These are phyloP conservation scores for Cyclotella atomus DNA, from an alignment of 108 stramenopile genomes.

Conservation along the genomic window DNA sequence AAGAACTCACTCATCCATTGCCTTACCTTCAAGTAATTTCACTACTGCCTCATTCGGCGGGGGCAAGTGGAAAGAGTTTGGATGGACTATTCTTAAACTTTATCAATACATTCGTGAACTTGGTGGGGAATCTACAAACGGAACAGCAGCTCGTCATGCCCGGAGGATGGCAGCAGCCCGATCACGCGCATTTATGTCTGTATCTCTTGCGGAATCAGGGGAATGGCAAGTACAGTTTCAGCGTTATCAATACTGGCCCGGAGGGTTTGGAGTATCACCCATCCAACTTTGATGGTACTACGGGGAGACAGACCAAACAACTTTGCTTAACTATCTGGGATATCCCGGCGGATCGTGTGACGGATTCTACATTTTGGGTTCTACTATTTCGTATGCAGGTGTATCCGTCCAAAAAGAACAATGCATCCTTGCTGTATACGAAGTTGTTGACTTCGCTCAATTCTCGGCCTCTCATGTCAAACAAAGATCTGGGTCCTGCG, in stretches of 20 bases:
- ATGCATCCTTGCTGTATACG: slow-evolving; percentile 84
- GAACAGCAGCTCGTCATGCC: slow-evolving; percentile 85
- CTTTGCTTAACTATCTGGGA: slow-evolving; percentile 88
- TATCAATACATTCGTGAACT: slow-evolving; percentile 85
- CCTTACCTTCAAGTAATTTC: too few species aligned
- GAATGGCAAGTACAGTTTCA: slow-evolving; percentile 78
- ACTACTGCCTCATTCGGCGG: slow-evolving; percentile 82
- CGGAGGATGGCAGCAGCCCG: slow-evolving; percentile 91
- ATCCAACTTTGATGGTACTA: slow-evolving; percentile 77
- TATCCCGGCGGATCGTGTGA: slow-evolving; percentile 72
- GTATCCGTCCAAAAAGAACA: slow-evolving; percentile 84
- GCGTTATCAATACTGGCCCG: slow-evolving; percentile 84
- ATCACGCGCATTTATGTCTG: slow-evolving; percentile 73
- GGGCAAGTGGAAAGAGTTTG: slow-evolving; percentile 75
- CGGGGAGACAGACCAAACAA: slow-evolving; percentile 84
- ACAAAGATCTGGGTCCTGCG: slow-evolving; percentile 77
- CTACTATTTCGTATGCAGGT: slow-evolving; percentile 92
- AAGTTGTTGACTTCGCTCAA: slow-evolving; percentile 85
- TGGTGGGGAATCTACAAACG: slow-evolving; percentile 77
- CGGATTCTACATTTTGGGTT: slow-evolving; percentile 89
- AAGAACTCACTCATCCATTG: too few species aligned
- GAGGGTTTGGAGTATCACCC: slow-evolving; percentile 90
- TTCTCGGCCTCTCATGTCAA: slow-evolving; percentile 78
- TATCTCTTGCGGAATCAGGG: slow-evolving; percentile 84
- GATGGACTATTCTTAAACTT: slow-evolving; percentile 87